Evolutionary conservation across 179 eudicot genomes (phyloP).

Genomic region (Sideroxylon spinosum): DNA sequence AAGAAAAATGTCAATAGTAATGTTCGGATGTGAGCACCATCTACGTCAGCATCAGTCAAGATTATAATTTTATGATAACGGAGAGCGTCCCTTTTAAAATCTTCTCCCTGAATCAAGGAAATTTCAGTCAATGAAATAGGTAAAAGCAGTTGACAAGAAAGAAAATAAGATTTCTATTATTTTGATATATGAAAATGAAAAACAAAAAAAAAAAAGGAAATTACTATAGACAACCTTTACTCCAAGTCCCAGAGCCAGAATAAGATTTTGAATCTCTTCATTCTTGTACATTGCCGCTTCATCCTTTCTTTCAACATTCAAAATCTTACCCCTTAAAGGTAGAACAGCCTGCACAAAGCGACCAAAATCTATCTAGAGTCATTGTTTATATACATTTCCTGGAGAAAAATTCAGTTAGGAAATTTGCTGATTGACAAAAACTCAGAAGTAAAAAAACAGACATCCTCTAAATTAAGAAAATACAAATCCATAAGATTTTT

Average conservation of each 20-base stretch:
- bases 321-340: conserved; percentile 91
- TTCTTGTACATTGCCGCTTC: conserved; percentile 98
- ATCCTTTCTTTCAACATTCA: conserved; percentile 82
- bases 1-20: conserved; percentile 80
- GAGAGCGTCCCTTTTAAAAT: conserved; percentile 74
- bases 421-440: background rate
- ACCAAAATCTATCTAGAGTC: background rate
- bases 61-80: conserved; percentile 94
- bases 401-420: background rate
- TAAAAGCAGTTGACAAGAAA: conserved; percentile 2
- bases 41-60: conserved; percentile 95
- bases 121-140: conserved; percentile 18
- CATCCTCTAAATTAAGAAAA: background rate
- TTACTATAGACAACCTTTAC: conserved; percentile 58
- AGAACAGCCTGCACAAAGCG: conserved; percentile 73
- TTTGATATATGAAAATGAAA: background rate
- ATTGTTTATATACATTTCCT: background rate
- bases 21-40: conserved; percentile 97
- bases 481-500: too few relatives aligned
- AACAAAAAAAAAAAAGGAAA: background rate
- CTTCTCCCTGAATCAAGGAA: conserved; percentile 69
- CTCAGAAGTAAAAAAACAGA: background rate
- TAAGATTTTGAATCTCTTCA: conserved; percentile 88
- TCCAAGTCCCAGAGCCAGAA: conserved; percentile 89
- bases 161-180: background rate